Conservation (phyloP, 192 early-diverging fungal genomes). For the Coemansia erecta region DNA sequence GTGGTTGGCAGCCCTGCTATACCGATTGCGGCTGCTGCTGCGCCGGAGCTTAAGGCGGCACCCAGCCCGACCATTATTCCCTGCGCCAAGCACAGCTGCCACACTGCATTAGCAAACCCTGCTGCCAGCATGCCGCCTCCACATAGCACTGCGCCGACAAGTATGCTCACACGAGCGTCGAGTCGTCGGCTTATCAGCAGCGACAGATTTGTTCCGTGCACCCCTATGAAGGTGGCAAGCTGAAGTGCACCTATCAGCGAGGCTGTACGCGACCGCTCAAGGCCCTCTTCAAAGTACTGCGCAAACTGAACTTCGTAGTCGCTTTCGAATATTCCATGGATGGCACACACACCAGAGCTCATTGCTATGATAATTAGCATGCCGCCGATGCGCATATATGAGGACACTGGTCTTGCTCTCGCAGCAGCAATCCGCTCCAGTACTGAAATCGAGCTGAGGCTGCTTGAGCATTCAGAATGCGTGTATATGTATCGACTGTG, state of each 20-base stretch:
- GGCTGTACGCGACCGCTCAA: neutral
- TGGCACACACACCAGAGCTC: conserved; percentile 19
- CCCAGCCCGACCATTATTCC: conserved; percentile 61
- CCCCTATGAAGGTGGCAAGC: neutral
- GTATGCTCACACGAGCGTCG: neutral
- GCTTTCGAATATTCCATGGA: conserved; percentile 23
- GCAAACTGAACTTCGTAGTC: conserved; percentile 12
- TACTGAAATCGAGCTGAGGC: conserved; percentile 10
- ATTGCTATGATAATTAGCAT: neutral
- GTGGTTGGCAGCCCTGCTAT: too few relatives aligned
- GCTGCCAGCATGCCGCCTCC: conserved; percentile 26
- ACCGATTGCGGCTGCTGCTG: conserved; percentile 12
- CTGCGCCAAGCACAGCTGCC: conserved; percentile 64
- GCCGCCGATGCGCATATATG: too few relatives aligned
- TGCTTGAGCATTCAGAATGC: conserved; percentile 12
- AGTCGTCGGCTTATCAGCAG: neutral
- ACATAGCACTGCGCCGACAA: conserved; percentile 9
- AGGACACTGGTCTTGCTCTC: neutral
- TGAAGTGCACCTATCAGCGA: conserved; percentile 23
- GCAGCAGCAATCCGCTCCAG: neutral
- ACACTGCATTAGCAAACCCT: conserved; percentile 52
- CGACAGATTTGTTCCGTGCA: neutral
- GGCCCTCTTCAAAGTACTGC: neutral
- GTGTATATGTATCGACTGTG: conserved; percentile 14
- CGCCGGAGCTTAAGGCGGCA: conserved; percentile 36